Conservation (phyloP, 2,329 filamentous ascomycete genomes). For the Fusarium lateritium region DNA sequence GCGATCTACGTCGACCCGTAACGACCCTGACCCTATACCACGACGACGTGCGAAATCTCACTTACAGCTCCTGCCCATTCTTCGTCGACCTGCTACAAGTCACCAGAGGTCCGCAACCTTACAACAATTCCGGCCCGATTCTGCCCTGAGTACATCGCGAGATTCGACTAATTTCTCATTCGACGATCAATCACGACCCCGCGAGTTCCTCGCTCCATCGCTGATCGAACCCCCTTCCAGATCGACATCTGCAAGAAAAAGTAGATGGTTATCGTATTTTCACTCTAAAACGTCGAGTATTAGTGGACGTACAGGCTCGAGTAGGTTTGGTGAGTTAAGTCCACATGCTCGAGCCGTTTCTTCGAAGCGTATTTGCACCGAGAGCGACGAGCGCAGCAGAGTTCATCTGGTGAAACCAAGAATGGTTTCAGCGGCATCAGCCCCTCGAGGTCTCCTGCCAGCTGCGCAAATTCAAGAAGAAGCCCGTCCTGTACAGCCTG, state of each 20-base stretch:
- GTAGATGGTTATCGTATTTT: conserved; percentile 71
- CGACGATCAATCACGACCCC: conserved; percentile 53
- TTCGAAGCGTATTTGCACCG: conserved; percentile 50
- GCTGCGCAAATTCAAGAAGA: conserved; percentile 47
- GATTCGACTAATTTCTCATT: conserved; percentile 53
- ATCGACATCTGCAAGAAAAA: conserved; percentile 31
- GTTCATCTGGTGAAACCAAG: conserved; percentile 57
- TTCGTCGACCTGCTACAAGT: conserved; percentile 83
- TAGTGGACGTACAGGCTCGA: conserved; percentile 39
- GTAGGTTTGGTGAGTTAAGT: conserved; percentile 49
- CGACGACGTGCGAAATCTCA: conserved; percentile 71
- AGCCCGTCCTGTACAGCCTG: conserved; percentile 17
- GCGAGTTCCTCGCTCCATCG: conserved; percentile 50
- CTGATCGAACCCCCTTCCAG: conserved; percentile 42
- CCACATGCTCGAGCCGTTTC: conserved; percentile 42
- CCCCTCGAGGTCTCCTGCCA: conserved; percentile 41
- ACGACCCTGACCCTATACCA: conserved; percentile 59
- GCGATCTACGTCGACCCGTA: conserved; percentile 71
- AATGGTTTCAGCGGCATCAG: conserved; percentile 53
- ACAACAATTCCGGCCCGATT: conserved; percentile 64
- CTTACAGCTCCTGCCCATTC: conserved; percentile 73
- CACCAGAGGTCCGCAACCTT: conserved; percentile 82
- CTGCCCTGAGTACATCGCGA: conserved; percentile 46
- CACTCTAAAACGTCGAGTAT: conserved; percentile 59
- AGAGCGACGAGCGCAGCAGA: conserved; percentile 42